Conservation (phyloP, 257 asterid species). For the Solanum bukasovii region DNA sequence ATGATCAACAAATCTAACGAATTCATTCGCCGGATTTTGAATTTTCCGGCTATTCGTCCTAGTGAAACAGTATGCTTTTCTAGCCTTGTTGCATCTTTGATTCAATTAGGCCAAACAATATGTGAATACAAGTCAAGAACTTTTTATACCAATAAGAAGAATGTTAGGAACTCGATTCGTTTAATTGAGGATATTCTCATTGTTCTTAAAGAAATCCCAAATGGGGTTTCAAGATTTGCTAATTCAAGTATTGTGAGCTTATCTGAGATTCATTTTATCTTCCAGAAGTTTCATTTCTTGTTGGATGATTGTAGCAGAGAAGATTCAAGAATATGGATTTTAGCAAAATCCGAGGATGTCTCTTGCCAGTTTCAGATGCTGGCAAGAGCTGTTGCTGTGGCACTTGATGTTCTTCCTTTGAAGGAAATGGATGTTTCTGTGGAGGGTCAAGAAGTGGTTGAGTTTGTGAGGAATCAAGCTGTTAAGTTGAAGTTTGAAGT, state of each 20-base stretch:
- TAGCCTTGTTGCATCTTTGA: constrained; percentile 36
- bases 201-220: constrained; percentile 40
- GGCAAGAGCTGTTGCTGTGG: constrained; percentile 34
- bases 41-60: constrained; percentile 78
- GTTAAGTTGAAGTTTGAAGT: constrained; percentile 24
- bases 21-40: constrained; percentile 66
- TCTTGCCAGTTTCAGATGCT: constrained; percentile 43
- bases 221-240: not conserved
- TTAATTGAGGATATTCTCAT: constrained; percentile 42
- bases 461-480: constrained; percentile 40
- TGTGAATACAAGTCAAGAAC: constrained; percentile 33
- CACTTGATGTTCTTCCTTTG: constrained; percentile 51
- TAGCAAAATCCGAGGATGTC: constrained; percentile 33
- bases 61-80: constrained; percentile 40
- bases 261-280: constrained; percentile 69
- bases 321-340: constrained; percentile 51
- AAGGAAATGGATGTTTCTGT: constrained; percentile 13
- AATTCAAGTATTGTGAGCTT: constrained; percentile 24
- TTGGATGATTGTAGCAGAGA: constrained; percentile 57
- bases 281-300: constrained; percentile 59
- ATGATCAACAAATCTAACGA: constrained; percentile 41
- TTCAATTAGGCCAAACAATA: constrained; percentile 32
- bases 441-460: constrained; percentile 52
- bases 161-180: constrained; percentile 33
- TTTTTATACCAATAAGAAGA: constrained; percentile 41